phyloP scores from a whole-genome alignment of 768 basidiomycete genomes.

The Favolaschia claudopus region DNA sequence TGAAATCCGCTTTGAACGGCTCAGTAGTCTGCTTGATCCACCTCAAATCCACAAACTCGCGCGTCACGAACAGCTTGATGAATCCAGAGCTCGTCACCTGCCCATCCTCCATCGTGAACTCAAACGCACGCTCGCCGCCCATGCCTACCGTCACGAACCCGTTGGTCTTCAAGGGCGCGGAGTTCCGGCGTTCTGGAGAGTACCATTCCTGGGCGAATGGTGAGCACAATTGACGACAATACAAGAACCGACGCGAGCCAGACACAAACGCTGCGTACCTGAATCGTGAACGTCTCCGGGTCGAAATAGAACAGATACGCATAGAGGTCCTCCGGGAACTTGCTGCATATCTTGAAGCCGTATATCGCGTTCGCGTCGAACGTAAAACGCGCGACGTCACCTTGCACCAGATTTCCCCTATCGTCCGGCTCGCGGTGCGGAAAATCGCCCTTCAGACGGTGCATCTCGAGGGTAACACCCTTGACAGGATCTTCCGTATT shows the following conservation, averaged over 20 bases:
- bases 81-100: slow-evolving; percentile 37
- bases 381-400: background rate
- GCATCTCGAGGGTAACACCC: background rate
- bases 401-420: background rate
- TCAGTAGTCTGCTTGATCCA: slow-evolving; percentile 44
- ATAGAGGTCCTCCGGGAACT: background rate
- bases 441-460: background rate
- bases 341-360: background rate
- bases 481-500: background rate
- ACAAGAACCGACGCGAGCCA: too few species aligned
- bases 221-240: background rate
- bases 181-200: background rate
- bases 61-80: slow-evolving; percentile 57
- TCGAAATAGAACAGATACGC: slow-evolving; percentile 6
- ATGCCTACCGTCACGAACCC: background rate
- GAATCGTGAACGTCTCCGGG: background rate
- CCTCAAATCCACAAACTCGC: slow-evolving; percentile 47
- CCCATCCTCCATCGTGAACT: background rate
- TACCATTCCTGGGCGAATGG: background rate
- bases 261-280: too few species aligned
- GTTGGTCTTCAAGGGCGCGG: background rate
- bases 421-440: background rate
- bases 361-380: background rate
- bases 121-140: background rate
- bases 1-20: background rate